These are phyloP conservation scores for Anthracocystis panici-leucophaei DNA, from an alignment of 1,284 basidiomycete genomes.

Conservation along the genomic window DNA sequence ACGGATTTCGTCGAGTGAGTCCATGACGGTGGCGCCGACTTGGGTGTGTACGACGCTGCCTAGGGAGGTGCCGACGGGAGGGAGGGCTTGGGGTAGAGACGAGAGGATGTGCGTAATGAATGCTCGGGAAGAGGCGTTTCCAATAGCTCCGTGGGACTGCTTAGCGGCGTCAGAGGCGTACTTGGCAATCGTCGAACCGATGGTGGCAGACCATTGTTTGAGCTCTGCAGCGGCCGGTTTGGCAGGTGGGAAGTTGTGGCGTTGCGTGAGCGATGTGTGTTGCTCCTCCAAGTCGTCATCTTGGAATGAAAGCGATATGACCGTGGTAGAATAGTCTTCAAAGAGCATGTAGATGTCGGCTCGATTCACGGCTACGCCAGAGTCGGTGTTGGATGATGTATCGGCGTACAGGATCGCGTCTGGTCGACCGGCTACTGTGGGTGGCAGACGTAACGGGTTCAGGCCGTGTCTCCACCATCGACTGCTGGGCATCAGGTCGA, in stretches of 20 bases:
- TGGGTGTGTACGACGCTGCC: constrained; percentile 72
- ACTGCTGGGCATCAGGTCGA: constrained; percentile 59
- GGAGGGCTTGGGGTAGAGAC: constrained; percentile 75
- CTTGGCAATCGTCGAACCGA: constrained; percentile 81
- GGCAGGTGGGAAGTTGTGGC: constrained; percentile 47
- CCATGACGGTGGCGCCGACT: constrained; percentile 77
- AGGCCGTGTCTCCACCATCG: constrained; percentile 62
- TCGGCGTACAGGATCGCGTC: constrained; percentile 57
- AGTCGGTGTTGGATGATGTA: constrained; percentile 28
- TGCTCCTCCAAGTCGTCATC: constrained; percentile 54
- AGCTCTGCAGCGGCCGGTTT: constrained; percentile 75
- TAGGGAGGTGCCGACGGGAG: constrained; percentile 54
- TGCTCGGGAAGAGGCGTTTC: constrained; percentile 82
- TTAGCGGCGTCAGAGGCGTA: constrained; percentile 74
- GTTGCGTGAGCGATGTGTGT: constrained; percentile 44
- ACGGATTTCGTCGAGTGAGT: constrained; percentile 81
- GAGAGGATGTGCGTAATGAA: constrained; percentile 79
- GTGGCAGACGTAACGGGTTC: constrained; percentile 54
- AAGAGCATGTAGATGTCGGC: constrained; percentile 55
- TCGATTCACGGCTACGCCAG: constrained; percentile 25
- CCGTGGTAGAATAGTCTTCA: constrained; percentile 59
- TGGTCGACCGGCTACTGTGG: constrained; percentile 49
- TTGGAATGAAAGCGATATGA: constrained; percentile 47
- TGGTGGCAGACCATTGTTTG: constrained; percentile 77
- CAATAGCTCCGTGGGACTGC: constrained; percentile 79